Conservation (phyloP, 2,329 filamentous ascomycete species). For the Paracorniculantispora psalliotae region DNA sequence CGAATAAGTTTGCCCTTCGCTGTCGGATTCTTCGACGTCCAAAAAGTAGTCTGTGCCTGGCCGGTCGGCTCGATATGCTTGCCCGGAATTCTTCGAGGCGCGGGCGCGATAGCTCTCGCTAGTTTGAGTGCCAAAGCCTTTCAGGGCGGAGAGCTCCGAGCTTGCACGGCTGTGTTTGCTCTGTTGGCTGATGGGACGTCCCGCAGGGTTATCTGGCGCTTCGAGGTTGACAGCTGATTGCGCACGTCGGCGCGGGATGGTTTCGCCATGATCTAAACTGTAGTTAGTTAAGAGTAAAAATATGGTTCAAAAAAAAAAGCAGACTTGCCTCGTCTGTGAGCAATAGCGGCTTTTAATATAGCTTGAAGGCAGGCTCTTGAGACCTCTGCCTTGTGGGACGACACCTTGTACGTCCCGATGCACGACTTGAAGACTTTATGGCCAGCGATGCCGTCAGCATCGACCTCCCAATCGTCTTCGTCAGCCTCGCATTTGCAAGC, state of each 20-base stretch:
- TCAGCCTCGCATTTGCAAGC: conserved; percentile 86
- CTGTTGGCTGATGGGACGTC: conserved; percentile 53
- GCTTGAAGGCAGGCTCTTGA: conserved; percentile 71
- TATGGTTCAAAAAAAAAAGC: too few species aligned
- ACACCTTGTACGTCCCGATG: conserved; percentile 69
- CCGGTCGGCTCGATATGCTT: conserved; percentile 47
- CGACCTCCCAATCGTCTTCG: conserved; percentile 63
- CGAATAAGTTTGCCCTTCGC: conserved; percentile 59
- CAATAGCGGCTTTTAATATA: conserved; percentile 67
- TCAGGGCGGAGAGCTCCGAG: conserved; percentile 61
- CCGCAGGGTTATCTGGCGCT: conserved; percentile 43
- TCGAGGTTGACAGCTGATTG: conserved; percentile 60
- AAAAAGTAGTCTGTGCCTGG: conserved; percentile 52
- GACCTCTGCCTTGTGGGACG: conserved; percentile 63
- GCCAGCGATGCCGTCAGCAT: conserved; percentile 57
- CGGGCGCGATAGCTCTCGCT: conserved; percentile 31
- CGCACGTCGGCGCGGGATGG: conserved; percentile 48
- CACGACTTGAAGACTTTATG: conserved; percentile 64
- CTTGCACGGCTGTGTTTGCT: conserved; percentile 66
- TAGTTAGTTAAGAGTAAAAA: too few species aligned
- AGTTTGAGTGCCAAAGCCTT: conserved; percentile 47
- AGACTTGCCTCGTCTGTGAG: conserved; percentile 59
- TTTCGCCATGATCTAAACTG: conserved; percentile 37
- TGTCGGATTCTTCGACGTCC: conserved; percentile 66
- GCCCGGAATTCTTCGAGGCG: conserved; percentile 29